Evolutionary conservation across 352 stramenopile species (phyloP), one percentile per base, ranked within the genome.

Genomic region (Hyaloperonospora brassicae): DNA sequence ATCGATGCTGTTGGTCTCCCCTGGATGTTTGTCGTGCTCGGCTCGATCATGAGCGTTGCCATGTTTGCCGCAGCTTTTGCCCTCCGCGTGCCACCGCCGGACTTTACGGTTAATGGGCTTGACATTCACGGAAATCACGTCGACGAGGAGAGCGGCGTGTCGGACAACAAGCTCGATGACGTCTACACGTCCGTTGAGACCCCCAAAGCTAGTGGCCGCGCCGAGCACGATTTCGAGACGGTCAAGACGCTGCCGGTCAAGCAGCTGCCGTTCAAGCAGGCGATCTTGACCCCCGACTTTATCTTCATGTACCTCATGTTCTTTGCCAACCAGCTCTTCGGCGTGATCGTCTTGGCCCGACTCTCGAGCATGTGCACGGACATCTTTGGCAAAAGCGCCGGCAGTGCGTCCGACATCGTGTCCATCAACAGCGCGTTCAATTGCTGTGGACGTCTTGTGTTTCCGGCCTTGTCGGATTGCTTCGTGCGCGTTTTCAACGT

Each of bases 281-380:
- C 73, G 39, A 63, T 84, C 57, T 65, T 80, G 57, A 77, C 73
- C 11, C 57, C 67, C 41, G 76, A 86, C 49, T 84, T 71, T 58
- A 59, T 77, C 50, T 77, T 80, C 65, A 73, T 86, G 55, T 86
- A 84, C 61, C 64, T 86, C 46, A 83, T 81, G 71, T 79, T 84
- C 59, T 81, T 79, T 41, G 67, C 55, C 50, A 80, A 79, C 56
- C 74, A 83, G 64, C 66, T 81, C 22, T 86, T 79, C 42, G 73
- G 76, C 7, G 69, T 83, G 45, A 80, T 84, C 39, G 72, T 83
- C 47, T 73, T 86, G 42, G 84, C 76, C 4, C 76, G 73, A 56
- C 64, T 86, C 4, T 77, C 69, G 35, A 62, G 52, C 41, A 84
- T 86, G 73, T 79, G 68, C 41, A 63, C 61, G 0, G 68, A 77